phyloP scores from a whole-genome alignment of 2,329 filamentous ascomycete genomes.

The Beauveria asiatica region DNA sequence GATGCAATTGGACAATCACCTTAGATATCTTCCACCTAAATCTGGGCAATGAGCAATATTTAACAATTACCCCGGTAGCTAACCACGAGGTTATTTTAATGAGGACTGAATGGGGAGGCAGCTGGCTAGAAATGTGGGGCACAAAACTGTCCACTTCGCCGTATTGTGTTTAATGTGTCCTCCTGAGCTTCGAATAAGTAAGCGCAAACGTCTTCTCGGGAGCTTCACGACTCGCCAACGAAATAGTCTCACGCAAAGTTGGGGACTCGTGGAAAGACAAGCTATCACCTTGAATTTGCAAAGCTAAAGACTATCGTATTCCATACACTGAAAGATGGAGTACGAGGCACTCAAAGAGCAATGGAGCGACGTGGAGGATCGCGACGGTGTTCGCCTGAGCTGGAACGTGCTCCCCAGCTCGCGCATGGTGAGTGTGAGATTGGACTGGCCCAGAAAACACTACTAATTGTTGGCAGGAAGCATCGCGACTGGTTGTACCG shows the following conservation, averaged over 20 bases:
- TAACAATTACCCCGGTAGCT: no score
- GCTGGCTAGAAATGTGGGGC: conserved; percentile 6
- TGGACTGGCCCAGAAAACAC: not conserved
- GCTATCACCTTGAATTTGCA: not conserved
- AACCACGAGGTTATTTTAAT: not conserved
- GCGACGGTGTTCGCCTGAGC: conserved; percentile 89
- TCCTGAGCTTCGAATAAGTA: not conserved
- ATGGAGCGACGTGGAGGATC: conserved; percentile 94
- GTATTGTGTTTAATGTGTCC: not conserved
- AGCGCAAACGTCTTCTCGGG: not conserved
- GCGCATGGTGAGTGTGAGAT: conserved; percentile 63
- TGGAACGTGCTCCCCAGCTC: conserved; percentile 99
- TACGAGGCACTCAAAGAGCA: conserved; percentile 90
- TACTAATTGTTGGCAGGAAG: conserved; percentile 53
- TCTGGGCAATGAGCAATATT: no score
- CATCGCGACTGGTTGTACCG: conserved; percentile 85
- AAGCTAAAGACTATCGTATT: not conserved
- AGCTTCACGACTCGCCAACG: not conserved
- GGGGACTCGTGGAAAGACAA: not conserved
- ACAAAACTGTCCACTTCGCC: conserved; percentile 2
- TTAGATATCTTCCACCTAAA: no score
- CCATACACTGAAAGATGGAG: conserved; percentile 54
- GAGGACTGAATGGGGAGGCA: not conserved
- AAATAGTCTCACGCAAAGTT: not conserved
- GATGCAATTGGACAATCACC: no score